Base-by-base conservation (phyloP, 345 rosid genomes). In the Rubroshorea leprosula region DNA sequence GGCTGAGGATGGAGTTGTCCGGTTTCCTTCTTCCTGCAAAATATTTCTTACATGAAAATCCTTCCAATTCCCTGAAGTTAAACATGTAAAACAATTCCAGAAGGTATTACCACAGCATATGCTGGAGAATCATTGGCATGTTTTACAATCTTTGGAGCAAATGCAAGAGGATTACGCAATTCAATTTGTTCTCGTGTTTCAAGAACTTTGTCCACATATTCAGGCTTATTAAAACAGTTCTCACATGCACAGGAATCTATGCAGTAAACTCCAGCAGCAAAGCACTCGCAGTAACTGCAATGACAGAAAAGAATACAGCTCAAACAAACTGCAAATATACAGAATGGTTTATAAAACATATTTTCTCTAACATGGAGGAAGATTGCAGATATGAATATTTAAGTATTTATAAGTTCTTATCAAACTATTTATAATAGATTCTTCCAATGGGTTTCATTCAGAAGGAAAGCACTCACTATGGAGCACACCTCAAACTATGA, bases 281-380 rank as follows among this genome's bases (percentile, higher is more conserved):
- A 79, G 67, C 79, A 79, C 59, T 76, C 81, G 6, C 81, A 79
- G 16, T 74, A 73, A 57, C 81, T 79, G 76, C 50, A 53, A 70
- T 31, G 29, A 62, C 62, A 54, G n/a, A 13, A n/a, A 51, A 60
- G 26, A 20, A 26, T 25, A 16, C 5, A 62, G 54, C 48, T 53
- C 47, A 57, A 50, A 22, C 21, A 29, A 17, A 62, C 16, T 4
- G 31, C 38, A 55, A 60, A 55, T 21, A 19, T 23, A 29, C 11
- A 3, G 14, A 39, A 14, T 39, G 45, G 45, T 27, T 27, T 3
- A 8, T 27, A 14, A 5, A 39, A 39, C 16, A 14, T 26, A 21
- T 19, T 10, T 26, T 21, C 31, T 17, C 19, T 27, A 26, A 8
- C 41, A 51, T 51, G 19, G 11, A 2, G 5, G n/a, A 50, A 23